Evolutionary conservation across 1,284 basidiomycete genomes (phyloP).

Genomic region (Rhodotorula sp.): DNA sequence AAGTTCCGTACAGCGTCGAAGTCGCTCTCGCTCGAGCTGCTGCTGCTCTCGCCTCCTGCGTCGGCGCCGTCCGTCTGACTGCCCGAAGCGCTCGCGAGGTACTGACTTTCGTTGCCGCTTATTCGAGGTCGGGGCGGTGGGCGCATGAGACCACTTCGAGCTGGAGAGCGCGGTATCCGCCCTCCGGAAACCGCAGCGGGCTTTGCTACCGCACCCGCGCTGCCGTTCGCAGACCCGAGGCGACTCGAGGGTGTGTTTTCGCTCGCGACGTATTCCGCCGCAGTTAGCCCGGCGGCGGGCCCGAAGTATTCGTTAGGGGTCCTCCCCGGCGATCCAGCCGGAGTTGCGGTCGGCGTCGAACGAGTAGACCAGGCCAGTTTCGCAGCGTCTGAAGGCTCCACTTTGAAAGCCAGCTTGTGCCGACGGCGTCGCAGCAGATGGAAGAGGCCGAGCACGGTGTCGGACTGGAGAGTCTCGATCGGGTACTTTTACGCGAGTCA

Average conservation of each 20-base stretch:
- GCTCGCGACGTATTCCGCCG: not conserved
- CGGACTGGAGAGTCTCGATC: too few relatives aligned
- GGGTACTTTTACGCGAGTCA: too few relatives aligned
- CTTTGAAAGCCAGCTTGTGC: too few relatives aligned
- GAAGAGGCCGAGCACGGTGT: too few relatives aligned
- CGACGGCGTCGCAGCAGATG: too few relatives aligned
- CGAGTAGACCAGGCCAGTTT: not conserved
- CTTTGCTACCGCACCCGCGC: not conserved
- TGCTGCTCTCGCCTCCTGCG: constrained; percentile 16
- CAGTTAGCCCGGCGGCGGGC: not conserved
- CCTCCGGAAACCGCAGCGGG: not conserved
- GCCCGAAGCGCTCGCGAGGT: constrained; percentile 31
- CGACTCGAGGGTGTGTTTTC: too few relatives aligned
- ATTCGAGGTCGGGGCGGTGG: not conserved
- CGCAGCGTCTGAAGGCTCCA: not conserved
- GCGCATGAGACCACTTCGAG: not conserved
- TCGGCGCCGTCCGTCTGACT: constrained; percentile 25
- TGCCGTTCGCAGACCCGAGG: not conserved
- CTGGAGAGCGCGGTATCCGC: not conserved
- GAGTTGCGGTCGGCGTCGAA: constrained; percentile 3
- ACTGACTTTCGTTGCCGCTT: constrained; percentile 22
- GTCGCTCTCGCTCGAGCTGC: constrained; percentile 21
- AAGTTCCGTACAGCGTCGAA: constrained; percentile 1
- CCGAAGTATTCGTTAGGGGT: not conserved
- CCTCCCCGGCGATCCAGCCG: constrained; percentile 4